Base-by-base conservation (phyloP, 1,139 yeast species). In the Candida sanyaensis region DNA sequence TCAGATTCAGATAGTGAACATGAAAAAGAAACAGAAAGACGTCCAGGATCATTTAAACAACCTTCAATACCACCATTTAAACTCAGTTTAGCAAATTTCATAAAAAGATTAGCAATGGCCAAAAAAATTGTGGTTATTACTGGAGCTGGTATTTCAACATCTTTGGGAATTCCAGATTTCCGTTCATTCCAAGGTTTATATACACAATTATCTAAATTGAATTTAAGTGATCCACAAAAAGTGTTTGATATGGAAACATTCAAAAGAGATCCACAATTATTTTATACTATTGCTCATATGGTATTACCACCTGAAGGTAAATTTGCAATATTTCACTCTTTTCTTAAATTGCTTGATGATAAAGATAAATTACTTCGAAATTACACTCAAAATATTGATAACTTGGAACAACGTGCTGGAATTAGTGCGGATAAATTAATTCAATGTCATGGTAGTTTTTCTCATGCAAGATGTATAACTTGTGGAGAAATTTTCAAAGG, bases 381-480 rank as follows among this genome's bases (percentile, higher is more conserved):
- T 63, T 92, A 91, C 64, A 91, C 98, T 0, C 97, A 92, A 62
- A 92, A 92, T 62, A 92, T 92, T 49, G 98, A 92, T 65, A 89
- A 91, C 62, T 66, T 92, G 50, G 98, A 92, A 67, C 80, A 84
- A 26, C 80, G 81, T 56, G 96, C 89, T 0, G 97, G 97, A 1
- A 77, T 92, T 3, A 65, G 73, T 4, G 69, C 76, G 1, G 89
- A 85, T 3, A 85, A 82, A 57, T 65, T 88, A 50, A 88, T 92
- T 17, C 97, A 91, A 65, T 92, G 98, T 60, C 98, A 92, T 65
- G 98, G 98, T 1, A 88, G 96, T 1, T 91, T 92, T 68, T 96
- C 96, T 0, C 78, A 81, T 1, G 97, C 96, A 6, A 82, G 92
- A 3, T 92, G 97, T 63, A 78, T 85, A 29, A 84, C 95, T 2